Evolutionary conservation across 2,329 filamentous ascomycete genomes (phyloP).

Genomic region (Aspergillus tanneri): DNA sequence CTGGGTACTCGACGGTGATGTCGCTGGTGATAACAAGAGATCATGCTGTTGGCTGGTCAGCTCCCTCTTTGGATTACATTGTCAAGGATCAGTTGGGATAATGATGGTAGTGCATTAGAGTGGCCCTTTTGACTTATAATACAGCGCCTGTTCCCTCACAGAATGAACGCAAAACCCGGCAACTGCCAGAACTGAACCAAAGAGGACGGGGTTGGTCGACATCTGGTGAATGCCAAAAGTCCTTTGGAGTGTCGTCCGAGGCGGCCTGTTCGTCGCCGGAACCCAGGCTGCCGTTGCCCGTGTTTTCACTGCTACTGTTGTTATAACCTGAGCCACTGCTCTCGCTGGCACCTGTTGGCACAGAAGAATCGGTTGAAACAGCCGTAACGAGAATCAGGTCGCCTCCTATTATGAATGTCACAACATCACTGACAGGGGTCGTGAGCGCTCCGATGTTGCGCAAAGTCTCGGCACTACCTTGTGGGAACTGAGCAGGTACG

Average conservation of each 20-base stretch:
- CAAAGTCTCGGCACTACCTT: conserved; percentile 6
- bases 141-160: not conserved
- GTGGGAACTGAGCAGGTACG: not conserved
- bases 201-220: not conserved
- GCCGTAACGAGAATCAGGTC: not conserved
- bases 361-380: conserved; percentile 2
- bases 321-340: not conserved
- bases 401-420: not conserved
- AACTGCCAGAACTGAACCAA: not conserved
- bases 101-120: not conserved
- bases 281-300: not conserved
- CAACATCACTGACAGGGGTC: conserved; percentile 2
- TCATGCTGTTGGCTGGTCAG: no score
- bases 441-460: conserved; percentile 3
- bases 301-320: not conserved
- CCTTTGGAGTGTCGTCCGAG: no score
- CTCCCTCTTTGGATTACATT: no score
- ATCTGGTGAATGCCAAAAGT: not conserved
- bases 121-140: not conserved
- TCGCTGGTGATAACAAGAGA: no score
- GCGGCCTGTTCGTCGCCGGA: not conserved
- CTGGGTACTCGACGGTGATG: no score
- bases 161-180: not conserved
- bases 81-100: no score
- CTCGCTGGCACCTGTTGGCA: conserved; percentile 1